Evolutionary conservation across 2,329 filamentous ascomycete species (phyloP), one percentile per base, ranked within the genome.

Genomic region (Aspergillus fumigatiaffinis): DNA sequence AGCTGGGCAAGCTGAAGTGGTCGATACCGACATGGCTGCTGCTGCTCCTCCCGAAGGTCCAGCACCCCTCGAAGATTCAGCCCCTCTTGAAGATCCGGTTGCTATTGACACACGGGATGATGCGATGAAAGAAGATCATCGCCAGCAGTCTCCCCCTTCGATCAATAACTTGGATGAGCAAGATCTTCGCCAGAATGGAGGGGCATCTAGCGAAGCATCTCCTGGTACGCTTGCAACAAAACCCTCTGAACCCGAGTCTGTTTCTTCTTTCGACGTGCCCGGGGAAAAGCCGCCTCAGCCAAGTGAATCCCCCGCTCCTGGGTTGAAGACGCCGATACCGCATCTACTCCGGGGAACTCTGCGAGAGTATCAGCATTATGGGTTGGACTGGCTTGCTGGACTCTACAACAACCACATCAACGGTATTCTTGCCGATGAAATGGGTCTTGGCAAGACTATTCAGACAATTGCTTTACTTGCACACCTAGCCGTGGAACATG

Each of bases 401-500:
- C 82, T 99, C 1, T 97, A 99, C 71, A 87, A 87, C 17, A 95
- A 94, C 62, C 88, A 89, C 61, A 96, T 93, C 26, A 99, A 97
- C 68, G 94, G 94, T 23, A 99, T 99, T 54, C 79, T 99, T 21
- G 94, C 94, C 1, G 95, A 99, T 70, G 94, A 99, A 72, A 99
- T 99, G 94, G 94, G 94, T 62, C 83, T 99, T 3, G 94, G 94
- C 8, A 99, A 99, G 76, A 99, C 94, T 0, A 97, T 99, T 50
- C 94, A 99, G 72, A 99, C 94, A 0, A 99, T 99, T 67, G 88
- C 95, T 3, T 80, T 99, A 3, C 81, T 99, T 41, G 94, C 94
- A 4, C 93, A 99, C 71, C 82, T 99, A 38, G 94, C 95, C 8
- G 92, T 92, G 60, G 84, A 91, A 42, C 90, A 96, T 70, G 86